Base-by-base conservation (phyloP, 768 basidiomycete species). In the Tulasnella sp. region DNA sequence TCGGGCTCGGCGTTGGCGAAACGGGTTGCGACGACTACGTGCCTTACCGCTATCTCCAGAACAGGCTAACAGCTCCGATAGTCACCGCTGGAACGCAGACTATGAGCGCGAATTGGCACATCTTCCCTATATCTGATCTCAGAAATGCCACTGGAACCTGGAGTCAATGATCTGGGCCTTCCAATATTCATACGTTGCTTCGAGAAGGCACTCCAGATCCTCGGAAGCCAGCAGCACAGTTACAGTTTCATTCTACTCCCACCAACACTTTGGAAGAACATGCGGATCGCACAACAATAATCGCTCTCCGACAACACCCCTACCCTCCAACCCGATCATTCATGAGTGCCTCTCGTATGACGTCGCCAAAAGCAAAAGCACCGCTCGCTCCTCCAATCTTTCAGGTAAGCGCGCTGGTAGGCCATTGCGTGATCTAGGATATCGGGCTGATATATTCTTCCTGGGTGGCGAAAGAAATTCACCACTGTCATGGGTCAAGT, bases 401-500 rank as follows among this genome's bases (percentile, higher is more conserved):
- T 34, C 48, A 44, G 30, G 57, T 59, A 49, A 59, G 57, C 44
- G 24, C 46, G 27, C 46, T 25, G 21, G n/a, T 56, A 17, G n/a
- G 4, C 22, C 45, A 3, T 29, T 38, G n/a, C n/a, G n/a, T n/a
- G n/a, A n/a, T 12, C 42, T 19, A 43, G 12, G 42, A 12, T 43
- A 19, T 43, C 42, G 19, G n/a, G n/a, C n/a, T n/a, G n/a, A n/a
- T n/a, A n/a, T n/a, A n/a, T n/a, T n/a, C n/a, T n/a, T n/a, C n/a
- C n/a, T n/a, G n/a, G n/a, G n/a, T n/a, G 19, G 22, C 0, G 15
- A 7, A 30, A 59, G 57, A 49, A 50, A 59, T 51, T 25, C 11
- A 46, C 57, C n/a, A 12, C 57, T 10, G 57, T 59, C 27, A 59
- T 59, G 57, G 57, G 45, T n/a, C 57, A 59, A 50, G 30, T 59